Evolutionary conservation across 768 basidiomycete genomes (phyloP).

Genomic region (Zangia roseola): DNA sequence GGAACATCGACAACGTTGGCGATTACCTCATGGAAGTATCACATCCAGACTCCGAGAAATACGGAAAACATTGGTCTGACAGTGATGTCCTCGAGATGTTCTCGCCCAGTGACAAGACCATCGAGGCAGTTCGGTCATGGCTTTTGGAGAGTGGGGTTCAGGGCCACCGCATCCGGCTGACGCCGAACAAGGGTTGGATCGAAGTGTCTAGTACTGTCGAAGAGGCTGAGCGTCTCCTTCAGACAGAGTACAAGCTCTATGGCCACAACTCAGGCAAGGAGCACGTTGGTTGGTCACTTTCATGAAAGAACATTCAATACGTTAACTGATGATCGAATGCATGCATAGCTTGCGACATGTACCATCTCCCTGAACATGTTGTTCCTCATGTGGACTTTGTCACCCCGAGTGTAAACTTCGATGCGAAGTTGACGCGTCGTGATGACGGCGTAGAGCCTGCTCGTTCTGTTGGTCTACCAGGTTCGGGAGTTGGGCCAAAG

Average conservation of each 20-base stretch:
- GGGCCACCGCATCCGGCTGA: conserved; percentile 14
- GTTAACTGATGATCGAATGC: background rate
- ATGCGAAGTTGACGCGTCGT: conserved; percentile 14
- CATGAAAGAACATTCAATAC: background rate
- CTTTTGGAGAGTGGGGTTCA: conserved; percentile 23
- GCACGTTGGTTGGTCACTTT: background rate
- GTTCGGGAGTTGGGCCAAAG: conserved; percentile 4
- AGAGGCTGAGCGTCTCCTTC: too few species aligned
- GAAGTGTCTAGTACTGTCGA: conserved; percentile 24
- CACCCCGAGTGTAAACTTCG: conserved; percentile 35
- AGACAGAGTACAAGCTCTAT: conserved; percentile 33
- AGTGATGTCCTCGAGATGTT: conserved; percentile 25
- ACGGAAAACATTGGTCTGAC: conserved; percentile 32
- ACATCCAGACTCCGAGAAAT: conserved; percentile 23
- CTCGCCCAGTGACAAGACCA: conserved; percentile 23
- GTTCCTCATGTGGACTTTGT: too few species aligned
- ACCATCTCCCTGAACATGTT: conserved; percentile 31
- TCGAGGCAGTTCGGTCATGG: conserved; percentile 27
- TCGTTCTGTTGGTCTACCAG: conserved; percentile 15
- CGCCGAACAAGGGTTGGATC: conserved; percentile 24
- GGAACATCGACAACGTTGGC: conserved; percentile 26
- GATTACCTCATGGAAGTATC: conserved; percentile 24
- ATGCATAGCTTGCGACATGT: conserved; percentile 30
- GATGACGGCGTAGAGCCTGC: conserved; percentile 1
- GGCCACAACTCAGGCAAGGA: conserved; percentile 24